Evolutionary conservation across 768 basidiomycete species (phyloP).

Genomic region (Favolaschia claudopus): DNA sequence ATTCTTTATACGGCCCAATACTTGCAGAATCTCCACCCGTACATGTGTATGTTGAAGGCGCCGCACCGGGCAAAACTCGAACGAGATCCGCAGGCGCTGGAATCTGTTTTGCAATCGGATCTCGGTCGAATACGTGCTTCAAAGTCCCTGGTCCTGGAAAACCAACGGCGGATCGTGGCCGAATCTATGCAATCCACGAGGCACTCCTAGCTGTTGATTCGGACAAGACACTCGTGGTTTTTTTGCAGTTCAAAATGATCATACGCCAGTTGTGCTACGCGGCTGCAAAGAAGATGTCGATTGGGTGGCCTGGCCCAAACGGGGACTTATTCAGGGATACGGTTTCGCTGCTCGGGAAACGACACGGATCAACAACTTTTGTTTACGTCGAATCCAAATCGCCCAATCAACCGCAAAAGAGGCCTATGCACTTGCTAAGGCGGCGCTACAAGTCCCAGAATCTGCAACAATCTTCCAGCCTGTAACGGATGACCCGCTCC

Average conservation of each 20-base stretch:
- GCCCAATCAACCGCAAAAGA: neutral
- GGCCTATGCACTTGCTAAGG: neutral
- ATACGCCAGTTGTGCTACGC: slow-evolving; percentile 3
- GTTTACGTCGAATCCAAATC: neutral
- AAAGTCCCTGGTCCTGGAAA: neutral
- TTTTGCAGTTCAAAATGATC: slow-evolving; percentile 1
- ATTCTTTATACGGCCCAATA: slow-evolving; percentile 1
- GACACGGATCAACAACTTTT: neutral
- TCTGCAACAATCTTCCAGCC: neutral
- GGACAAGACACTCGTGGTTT: neutral
- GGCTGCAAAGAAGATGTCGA: neutral
- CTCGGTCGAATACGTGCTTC: neutral
- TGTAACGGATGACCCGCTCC: neutral
- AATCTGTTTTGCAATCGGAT: neutral
- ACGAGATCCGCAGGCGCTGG: neutral
- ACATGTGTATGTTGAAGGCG: slow-evolving; percentile 2
- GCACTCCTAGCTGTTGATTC: neutral
- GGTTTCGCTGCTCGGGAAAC: neutral
- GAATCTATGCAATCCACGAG: slow-evolving; percentile 1
- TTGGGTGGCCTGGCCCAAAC: slow-evolving; percentile 7
- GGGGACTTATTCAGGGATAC: neutral
- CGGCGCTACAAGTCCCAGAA: neutral
- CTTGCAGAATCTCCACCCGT: neutral
- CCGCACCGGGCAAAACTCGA: neutral
- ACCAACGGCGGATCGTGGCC: neutral